A percentile compares a stretch with the other conserved stretches of the same genome.
These are phyloP conservation scores for Cutaneotrichosporon dermatis DNA, from an alignment of 1,284 basidiomycete genomes.

Conservation along the genomic window DNA sequence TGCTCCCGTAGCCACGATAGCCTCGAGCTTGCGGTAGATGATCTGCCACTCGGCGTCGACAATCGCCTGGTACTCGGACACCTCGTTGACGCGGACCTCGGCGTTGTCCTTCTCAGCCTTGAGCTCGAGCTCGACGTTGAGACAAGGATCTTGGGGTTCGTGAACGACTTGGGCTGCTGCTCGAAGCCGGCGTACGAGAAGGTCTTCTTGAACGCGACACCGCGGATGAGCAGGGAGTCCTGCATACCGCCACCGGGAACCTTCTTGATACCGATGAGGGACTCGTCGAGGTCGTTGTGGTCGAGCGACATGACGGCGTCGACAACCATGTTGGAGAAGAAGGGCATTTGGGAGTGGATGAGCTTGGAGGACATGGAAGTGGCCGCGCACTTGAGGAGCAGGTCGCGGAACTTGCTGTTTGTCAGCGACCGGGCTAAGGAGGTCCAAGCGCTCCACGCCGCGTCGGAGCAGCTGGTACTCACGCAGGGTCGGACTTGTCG, in stretches of 20 bases:
- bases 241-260: slow-evolving; percentile 98
- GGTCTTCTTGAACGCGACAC: slow-evolving; percentile 99
- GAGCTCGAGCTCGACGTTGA: slow-evolving; percentile 98
- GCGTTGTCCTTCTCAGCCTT: slow-evolving; percentile 99
- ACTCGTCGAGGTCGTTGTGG: slow-evolving; percentile 90
- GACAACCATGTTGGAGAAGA: slow-evolving; percentile 98
- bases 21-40: slow-evolving; percentile 95
- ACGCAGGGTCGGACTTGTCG: slow-evolving; percentile 86
- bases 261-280: slow-evolving; percentile 97
- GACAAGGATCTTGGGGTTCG: slow-evolving; percentile 83
- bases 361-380: slow-evolving; percentile 99
- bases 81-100: slow-evolving; percentile 93
- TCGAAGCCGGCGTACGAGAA: slow-evolving; percentile 99
- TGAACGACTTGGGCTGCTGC: slow-evolving; percentile 95
- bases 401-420: slow-evolving; percentile 69
- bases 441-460: not conserved
- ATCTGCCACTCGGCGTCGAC: slow-evolving; percentile 99
- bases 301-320: slow-evolving; percentile 91
- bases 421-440: slow-evolving; percentile 50
- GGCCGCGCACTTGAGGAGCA: slow-evolving; percentile 92
- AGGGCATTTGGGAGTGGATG: slow-evolving; percentile 97
- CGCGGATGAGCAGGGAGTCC: slow-evolving; percentile 80
- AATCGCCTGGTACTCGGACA: slow-evolving; percentile 97
- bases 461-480: slow-evolving; percentile 42
- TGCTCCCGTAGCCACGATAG: slow-evolving; percentile 92